Conservation (phyloP, 192 early-diverging fungal genomes). For the Radiomyces spectabilis region DNA sequence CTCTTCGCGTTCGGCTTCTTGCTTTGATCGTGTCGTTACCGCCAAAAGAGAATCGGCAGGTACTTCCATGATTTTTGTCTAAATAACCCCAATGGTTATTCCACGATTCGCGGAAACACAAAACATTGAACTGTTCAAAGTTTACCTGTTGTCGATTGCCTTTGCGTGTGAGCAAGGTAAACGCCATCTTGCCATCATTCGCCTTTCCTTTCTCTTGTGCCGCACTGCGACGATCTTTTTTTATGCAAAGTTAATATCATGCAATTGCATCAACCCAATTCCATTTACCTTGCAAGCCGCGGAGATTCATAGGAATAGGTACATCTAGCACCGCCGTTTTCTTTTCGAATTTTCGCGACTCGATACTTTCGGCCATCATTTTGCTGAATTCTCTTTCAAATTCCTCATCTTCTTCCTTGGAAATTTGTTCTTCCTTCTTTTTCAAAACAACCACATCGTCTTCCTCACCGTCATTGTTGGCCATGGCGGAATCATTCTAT, state of each 20-base stretch:
- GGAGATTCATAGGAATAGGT: constrained; percentile 73
- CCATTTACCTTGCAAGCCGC: constrained; percentile 34
- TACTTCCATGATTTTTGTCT: constrained; percentile 67
- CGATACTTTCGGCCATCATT: constrained; percentile 88
- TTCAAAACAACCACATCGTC: constrained; percentile 68
- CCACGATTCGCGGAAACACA: too few species aligned
- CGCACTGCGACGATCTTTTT: constrained; percentile 18
- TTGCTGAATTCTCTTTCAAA: constrained; percentile 87
- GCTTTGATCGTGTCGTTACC: constrained; percentile 70
- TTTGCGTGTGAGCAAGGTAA: constrained; percentile 77
- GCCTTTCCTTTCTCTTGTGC: constrained; percentile 1
- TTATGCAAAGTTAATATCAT: background rate
- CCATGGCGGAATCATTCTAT: too few species aligned
- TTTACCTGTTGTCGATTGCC: constrained; percentile 74
- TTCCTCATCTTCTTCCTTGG: constrained; percentile 72
- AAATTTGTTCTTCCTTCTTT: constrained; percentile 46
- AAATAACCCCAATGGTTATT: too few species aligned
- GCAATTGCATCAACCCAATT: background rate
- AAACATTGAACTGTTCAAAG: background rate
- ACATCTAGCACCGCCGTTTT: constrained; percentile 78
- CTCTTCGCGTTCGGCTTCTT: constrained; percentile 84
- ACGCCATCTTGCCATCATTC: constrained; percentile 55
- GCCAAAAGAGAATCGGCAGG: constrained; percentile 81
- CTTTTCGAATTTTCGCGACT: constrained; percentile 73
- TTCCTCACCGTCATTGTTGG: constrained; percentile 50